Evolutionary conservation across 163 green algal genomes (phyloP), one percentile per base, ranked within the genome.

Genomic region (Chloromonas sp.): DNA sequence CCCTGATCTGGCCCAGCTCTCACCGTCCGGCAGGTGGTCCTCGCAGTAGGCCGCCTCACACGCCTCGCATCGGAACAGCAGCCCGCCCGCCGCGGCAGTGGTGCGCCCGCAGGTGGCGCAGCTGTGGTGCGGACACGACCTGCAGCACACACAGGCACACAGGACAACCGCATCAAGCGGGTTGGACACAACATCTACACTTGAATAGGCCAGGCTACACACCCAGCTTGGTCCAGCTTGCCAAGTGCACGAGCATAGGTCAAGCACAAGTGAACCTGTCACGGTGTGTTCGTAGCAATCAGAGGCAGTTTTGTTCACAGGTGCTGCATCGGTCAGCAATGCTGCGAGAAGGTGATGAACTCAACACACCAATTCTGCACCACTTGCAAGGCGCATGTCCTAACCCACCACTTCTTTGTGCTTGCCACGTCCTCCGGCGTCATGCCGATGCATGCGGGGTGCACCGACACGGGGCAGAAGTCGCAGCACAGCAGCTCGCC

Each of bases 401-500:
- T 2, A 62, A 81, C 81, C 11, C 77, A 86, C 85, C 82, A 86
- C 60, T 87, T 85, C 58, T 81, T 82, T 0, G 84, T 77, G 0
- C 0, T 76, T n/a, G 13, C 60, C n/a, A 86, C 71, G 59, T 92
- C 85, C 14, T 87, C 70, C 1, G 71, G n/a, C 2, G 58, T 86
- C 60, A 93, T 13, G 36, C 91, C 92, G 78, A 96, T 84, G 89
- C 93, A 96, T 5, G 89, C 84, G 0, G 91, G 79, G 87, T 96
- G 93, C 83, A 92, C 92, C n/a, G 91, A 86, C 13, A 85, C 85
- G 0, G 93, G 93, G 90, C 93, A 96, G 83, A 85, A 74, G 81
- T 94, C 91, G 85, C 93, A 96, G 86, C 90, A 93, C 70, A 95
- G 79, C 83, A 96, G 89, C 5, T 94, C 86, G 14, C 93, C 93